Base-by-base conservation (phyloP, 495 filamentous ascomycete genomes). In the Podospora conica region DNA sequence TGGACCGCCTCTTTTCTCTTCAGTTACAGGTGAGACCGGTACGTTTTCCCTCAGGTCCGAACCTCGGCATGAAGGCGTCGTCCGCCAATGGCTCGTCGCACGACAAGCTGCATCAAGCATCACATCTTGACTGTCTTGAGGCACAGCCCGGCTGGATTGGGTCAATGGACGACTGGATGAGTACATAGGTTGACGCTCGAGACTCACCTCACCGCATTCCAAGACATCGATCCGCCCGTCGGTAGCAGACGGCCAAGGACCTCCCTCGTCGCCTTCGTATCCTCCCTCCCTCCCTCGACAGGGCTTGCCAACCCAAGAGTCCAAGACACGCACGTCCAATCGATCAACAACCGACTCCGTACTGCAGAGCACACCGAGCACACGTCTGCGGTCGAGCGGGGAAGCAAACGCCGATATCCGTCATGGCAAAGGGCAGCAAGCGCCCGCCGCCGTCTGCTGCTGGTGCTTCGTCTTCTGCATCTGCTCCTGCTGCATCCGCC, bases 401-500 rank as follows among this genome's bases (percentile, higher is more conserved):
- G 40, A 48, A 48, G 15, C 40, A 48, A 48, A 48, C 40, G 40
- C 40, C 40, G 40, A 48, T 48, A 48, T 48, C 40, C 40, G 40
- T n/a, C 20, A 55, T 60, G 27, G 25, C 61, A 15, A 27, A 48
- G 40, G 40, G 40, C 40, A 48, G 15, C 40, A 48, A 48, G 40
- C 40, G n/a, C 18, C 58, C 55, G 22, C 40, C 33, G 33, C 33
- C 33, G 33, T 18, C 33, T 40, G 33, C 33, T 56, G 8, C 22
- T 65, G 12, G 40, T 23, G 11, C 69, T 21, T 15, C 68, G 1
- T 11, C 66, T 11, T 4, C 61, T 10, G 3, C 48, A 20, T 31
- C 62, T 11, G 55, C 33, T 18, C 24, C 40, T 11, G 27, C 62
- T 64, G 62, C 62, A 64, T 11, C 65, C 29, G 27, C 66, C 23